Evolutionary conservation across 495 filamentous ascomycete species (phyloP).

Genomic region (Staphylotrichum longicolle): DNA sequence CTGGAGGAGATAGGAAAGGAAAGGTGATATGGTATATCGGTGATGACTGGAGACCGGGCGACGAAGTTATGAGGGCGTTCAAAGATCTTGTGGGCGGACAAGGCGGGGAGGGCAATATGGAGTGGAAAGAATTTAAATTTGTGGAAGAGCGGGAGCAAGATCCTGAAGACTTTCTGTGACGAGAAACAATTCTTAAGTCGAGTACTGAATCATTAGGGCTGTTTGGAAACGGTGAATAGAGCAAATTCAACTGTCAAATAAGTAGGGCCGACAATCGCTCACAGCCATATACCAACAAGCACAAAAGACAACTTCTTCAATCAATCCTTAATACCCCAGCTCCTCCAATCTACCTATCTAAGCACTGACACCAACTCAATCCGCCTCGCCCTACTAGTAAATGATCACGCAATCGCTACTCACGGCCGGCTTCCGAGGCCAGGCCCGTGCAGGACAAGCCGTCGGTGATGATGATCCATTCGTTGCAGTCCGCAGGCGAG

Average conservation of each 20-base stretch:
- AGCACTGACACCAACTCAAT: conserved; percentile 25
- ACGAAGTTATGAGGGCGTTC: conserved; percentile 1
- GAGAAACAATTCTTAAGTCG: background rate
- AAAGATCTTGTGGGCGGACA: conserved; percentile 1
- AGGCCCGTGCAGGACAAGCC: conserved; percentile 12
- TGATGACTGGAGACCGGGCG: conserved; percentile 6
- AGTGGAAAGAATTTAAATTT: conserved; percentile 8
- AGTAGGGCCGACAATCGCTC: background rate
- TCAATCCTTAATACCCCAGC: no score
- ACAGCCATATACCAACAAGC: background rate
- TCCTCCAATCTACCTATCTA: background rate
- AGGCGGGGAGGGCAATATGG: conserved; percentile 6
- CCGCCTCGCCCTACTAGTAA: conserved; percentile 25
- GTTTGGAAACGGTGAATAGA: no score
- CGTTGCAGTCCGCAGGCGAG: conserved; percentile 23
- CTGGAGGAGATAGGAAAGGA: conserved; percentile 7
- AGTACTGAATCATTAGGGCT: background rate
- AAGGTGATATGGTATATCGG: conserved; percentile 7
- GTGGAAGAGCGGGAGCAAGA: background rate
- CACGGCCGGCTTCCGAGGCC: conserved; percentile 21
- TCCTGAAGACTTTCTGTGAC: background rate
- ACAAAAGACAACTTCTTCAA: background rate
- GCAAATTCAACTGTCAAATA: no score
- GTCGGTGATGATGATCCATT: conserved; percentile 20
- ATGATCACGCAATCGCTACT: conserved; percentile 12